Conservation (phyloP, 257 asterid genomes). For the Scutellaria barbata region DNA sequence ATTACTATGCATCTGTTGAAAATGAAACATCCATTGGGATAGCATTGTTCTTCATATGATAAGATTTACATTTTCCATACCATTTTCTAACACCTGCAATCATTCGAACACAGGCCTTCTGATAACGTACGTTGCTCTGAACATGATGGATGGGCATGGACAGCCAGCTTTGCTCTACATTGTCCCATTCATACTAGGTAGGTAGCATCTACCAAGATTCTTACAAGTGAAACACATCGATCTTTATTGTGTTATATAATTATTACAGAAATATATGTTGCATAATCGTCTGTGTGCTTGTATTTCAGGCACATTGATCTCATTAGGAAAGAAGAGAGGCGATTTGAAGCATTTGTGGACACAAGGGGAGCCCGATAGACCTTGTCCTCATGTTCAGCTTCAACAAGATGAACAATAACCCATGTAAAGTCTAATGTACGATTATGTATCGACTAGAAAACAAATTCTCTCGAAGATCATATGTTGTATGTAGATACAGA, state of each 20-base stretch:
- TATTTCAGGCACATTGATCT: constrained; percentile 77
- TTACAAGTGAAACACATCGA: not conserved
- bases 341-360: constrained; percentile 82
- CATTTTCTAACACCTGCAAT: not conserved
- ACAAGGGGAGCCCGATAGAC: constrained; percentile 84
- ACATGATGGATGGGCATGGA: constrained; percentile 97
- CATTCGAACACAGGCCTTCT: constrained; percentile 67
- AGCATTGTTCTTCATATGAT: not conserved
- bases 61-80: not conserved
- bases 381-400: constrained; percentile 77
- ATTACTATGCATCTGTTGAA: not conserved
- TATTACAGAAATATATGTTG: not conserved
- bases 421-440: not conserved
- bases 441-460: not conserved
- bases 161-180: constrained; percentile 98
- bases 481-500: constrained; percentile 36
- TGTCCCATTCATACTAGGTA: constrained; percentile 96
- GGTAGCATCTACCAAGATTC: constrained; percentile 18
- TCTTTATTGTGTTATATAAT: not conserved
- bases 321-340: constrained; percentile 78
- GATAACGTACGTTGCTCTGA: constrained; percentile 85
- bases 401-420: constrained; percentile 39
- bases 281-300: not conserved
- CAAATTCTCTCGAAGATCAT: not conserved
- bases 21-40: not conserved